Evolutionary conservation across 805 yeast species (phyloP).

Genomic region (Myxozyma nipponensis): DNA sequence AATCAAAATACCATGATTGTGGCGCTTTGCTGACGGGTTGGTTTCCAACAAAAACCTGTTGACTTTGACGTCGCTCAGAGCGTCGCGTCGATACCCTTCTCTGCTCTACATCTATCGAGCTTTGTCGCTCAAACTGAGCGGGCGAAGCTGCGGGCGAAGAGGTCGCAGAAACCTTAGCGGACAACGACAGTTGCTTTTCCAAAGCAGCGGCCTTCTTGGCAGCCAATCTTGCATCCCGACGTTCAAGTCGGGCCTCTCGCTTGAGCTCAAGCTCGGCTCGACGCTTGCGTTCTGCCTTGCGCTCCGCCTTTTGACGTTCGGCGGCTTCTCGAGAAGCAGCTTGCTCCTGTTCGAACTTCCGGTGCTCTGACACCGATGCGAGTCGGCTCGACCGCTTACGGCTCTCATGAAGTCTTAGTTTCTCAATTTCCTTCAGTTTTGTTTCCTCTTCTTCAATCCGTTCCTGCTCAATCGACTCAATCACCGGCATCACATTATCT

Average conservation of each 20-base stretch:
- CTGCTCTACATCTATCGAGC: constrained; percentile 10
- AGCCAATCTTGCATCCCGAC: constrained; percentile 16
- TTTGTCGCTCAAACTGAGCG: constrained; percentile 11
- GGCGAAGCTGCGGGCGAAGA: constrained; percentile 5
- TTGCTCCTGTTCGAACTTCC: constrained; percentile 30
- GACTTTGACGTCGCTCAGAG: constrained; percentile 5
- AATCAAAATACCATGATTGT: constrained; percentile 41
- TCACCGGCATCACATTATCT: constrained; percentile 33
- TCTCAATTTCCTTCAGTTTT: constrained; percentile 32
- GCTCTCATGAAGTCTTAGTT: constrained; percentile 32
- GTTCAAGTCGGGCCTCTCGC: constrained; percentile 17
- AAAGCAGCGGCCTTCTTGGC: constrained; percentile 15
- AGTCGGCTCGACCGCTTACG: constrained; percentile 37
- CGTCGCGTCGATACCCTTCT: constrained; percentile 19
- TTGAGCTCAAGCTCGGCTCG: constrained; percentile 13
- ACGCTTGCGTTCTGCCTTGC: constrained; percentile 16
- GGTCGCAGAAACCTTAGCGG: constrained; percentile 1
- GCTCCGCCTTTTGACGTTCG: constrained; percentile 19
- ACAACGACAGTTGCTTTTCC: constrained; percentile 19
- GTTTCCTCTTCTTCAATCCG: constrained; percentile 30
- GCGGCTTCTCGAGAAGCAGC: constrained; percentile 17
- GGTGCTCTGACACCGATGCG: constrained; percentile 30
- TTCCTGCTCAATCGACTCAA: constrained; percentile 32
- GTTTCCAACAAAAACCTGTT: constrained; percentile 4
- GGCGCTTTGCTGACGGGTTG: constrained; percentile 9